Base-by-base conservation (phyloP, 768 basidiomycete genomes). In the Kwoniella sp. region DNA sequence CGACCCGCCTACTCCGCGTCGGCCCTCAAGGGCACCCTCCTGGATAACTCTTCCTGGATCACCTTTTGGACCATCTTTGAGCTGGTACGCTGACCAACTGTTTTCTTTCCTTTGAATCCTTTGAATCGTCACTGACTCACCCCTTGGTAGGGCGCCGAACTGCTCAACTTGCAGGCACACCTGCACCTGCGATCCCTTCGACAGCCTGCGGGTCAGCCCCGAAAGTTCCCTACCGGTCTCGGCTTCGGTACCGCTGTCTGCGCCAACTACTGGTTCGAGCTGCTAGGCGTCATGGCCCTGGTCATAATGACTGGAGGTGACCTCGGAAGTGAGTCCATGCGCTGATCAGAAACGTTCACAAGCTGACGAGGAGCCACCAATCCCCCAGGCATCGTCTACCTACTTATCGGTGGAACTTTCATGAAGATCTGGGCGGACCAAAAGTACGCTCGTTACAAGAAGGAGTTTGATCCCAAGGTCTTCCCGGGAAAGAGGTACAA, bases 231-330 rank as follows among this genome's bases (percentile, higher is more conserved):
- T 0, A 76, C 78, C n/a, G 93, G 95, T 22, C 93, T 90, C 60
- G 92, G 91, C 5, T 99, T 96, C 77, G 78, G 83, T 47, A 75
- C 82, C n/a, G 80, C 92, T 33, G 86, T 88, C 5, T 87, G 82
- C 78, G 89, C 93, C 14, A 96, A 99, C 74, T 99, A 99, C 77
- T 84, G 88, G 70, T 96, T 92, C 67, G 95, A 99, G 76, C 80
- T 77, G 7, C 54, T 93, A 22, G 85, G 77, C 0, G 95, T 93
- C 88, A 65, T 78, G 3, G 77, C 80, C 14, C 79, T 95, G 43
- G 80, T 80, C 20, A 78, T 78, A 19, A 84, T 98, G 83, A 90
- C 90, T 2, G 81, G 84, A 26, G 87, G 85, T 65, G 65, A 71
- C 26, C 23, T 60, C 22, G 70, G 67, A 12, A 60, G 63, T 69